Conservation (phyloP, 169 alveolate species). For the Cryptosporidium bovis region DNA sequence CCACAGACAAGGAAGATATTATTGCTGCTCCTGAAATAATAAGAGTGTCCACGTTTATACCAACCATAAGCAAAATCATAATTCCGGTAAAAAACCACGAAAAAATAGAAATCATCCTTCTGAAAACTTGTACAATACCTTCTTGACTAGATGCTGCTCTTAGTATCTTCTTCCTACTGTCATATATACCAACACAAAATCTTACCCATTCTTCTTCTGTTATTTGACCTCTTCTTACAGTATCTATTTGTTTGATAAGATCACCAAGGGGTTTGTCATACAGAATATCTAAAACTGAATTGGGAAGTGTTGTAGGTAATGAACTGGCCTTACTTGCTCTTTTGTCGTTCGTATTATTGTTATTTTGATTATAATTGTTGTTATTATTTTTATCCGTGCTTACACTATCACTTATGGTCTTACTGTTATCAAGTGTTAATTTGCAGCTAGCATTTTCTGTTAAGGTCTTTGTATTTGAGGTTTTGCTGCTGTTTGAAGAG, state of each 20-base stretch:
- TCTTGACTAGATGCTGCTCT: slow-evolving; percentile 80
- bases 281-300: slow-evolving; percentile 57
- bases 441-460: background rate
- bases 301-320: slow-evolving; percentile 67
- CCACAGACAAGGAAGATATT: slow-evolving; percentile 87
- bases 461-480: background rate
- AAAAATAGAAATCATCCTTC: slow-evolving; percentile 83
- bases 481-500: background rate
- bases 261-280: slow-evolving; percentile 73
- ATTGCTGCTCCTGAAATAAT: slow-evolving; percentile 90
- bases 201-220: slow-evolving; percentile 74
- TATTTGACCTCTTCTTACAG: slow-evolving; percentile 65
- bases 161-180: slow-evolving; percentile 59
- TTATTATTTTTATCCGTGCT: background rate
- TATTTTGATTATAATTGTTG: background rate
- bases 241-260: slow-evolving; percentile 61
- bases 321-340: slow-evolving; percentile 19
- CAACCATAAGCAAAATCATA: slow-evolving; percentile 83
- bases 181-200: slow-evolving; percentile 70
- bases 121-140: slow-evolving; percentile 84
- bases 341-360: background rate
- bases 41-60: slow-evolving; percentile 86
- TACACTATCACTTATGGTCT: background rate
- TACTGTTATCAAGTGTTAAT: background rate
- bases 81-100: slow-evolving; percentile 84